Evolutionary conservation across 2,329 filamentous ascomycete genomes (phyloP), one percentile per base, ranked within the genome.

Genomic region (Remersonia thermophila): DNA sequence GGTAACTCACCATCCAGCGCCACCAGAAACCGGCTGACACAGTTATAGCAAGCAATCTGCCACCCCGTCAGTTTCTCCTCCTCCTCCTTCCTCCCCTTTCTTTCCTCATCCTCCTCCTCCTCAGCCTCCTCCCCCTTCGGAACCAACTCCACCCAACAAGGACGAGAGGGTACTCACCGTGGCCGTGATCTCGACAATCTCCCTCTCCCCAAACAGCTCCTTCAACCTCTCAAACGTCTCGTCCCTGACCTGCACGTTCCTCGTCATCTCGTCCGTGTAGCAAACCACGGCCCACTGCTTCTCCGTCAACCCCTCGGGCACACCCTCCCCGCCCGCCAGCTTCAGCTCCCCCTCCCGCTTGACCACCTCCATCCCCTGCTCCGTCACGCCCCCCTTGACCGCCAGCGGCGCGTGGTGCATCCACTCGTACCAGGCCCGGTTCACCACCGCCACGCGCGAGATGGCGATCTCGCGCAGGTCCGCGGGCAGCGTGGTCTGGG

Each of bases 361-460:
- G 26, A 69, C 57, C 4, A 59, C 52, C 37, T 62, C 60, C 47
- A 79, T 58, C 7, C 62, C 67, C 12, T 60, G 64, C 23, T 66
- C 58, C 13, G 61, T 57, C 4, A 83, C 67, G 4, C 77, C 77
- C 0, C 68, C 77, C 14, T 61, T 60, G 7, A 65, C 61, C 4
- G 70, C 69, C 11, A 89, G 65, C 1, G 83, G 83, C 12, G 77
- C 77, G 54, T 93, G 85, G 37, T 83, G 73, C 26, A 63, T 71
- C 84, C 83, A 93, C 57, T 93, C 85, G 57, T 86, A 93, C 76
- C 80, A 84, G 2, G 85, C 85, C 13, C 69, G 59, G 58, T 93
- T 93, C 49, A 84, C 70, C 12, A 80, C 77, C 10, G 85, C 85
- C 11, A 93, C 81, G 33, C 84, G 72, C 51, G 76, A 84, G 48